These are phyloP conservation scores for Colletotrichum sp. DNA, from an alignment of 2,329 filamentous ascomycete genomes.

Conservation along the genomic window DNA sequence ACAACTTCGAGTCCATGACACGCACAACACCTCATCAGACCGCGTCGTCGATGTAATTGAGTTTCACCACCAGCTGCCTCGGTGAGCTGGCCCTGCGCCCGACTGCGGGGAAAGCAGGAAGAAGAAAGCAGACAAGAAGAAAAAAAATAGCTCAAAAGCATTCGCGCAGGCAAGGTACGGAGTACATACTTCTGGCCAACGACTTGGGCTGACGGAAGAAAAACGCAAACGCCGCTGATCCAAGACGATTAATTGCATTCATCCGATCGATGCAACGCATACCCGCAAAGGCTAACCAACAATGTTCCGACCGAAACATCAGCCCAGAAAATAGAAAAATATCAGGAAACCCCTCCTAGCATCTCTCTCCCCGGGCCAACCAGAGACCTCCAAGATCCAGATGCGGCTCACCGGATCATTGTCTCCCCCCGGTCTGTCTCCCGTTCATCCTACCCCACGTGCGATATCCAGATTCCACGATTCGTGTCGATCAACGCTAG, in stretches of 20 bases:
- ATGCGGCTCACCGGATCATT: slow-evolving; percentile 12
- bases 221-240: slow-evolving; percentile 1
- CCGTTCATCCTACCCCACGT: slow-evolving; percentile 7
- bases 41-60: slow-evolving; percentile 14
- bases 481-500: slow-evolving; percentile 11
- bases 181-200: not conserved
- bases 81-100: not conserved
- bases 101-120: not conserved
- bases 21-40: slow-evolving; percentile 13
- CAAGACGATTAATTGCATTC: not conserved
- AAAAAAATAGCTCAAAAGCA: not conserved
- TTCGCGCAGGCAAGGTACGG: not conserved
- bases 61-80: not conserved
- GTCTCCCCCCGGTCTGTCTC: not conserved
- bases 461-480: slow-evolving; percentile 7
- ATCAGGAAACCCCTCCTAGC: not conserved
- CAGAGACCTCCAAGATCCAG: not conserved
- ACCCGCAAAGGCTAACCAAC: not conserved
- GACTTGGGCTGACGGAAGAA: not conserved
- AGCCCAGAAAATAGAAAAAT: not conserved
- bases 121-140: not conserved
- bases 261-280: not conserved
- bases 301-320: not conserved
- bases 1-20: slow-evolving; percentile 9
- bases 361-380: not conserved